Evolutionary conservation across 805 yeast species (phyloP), one percentile per base, ranked within the genome.

Genomic region (Cyberlindnera bimundalis): DNA sequence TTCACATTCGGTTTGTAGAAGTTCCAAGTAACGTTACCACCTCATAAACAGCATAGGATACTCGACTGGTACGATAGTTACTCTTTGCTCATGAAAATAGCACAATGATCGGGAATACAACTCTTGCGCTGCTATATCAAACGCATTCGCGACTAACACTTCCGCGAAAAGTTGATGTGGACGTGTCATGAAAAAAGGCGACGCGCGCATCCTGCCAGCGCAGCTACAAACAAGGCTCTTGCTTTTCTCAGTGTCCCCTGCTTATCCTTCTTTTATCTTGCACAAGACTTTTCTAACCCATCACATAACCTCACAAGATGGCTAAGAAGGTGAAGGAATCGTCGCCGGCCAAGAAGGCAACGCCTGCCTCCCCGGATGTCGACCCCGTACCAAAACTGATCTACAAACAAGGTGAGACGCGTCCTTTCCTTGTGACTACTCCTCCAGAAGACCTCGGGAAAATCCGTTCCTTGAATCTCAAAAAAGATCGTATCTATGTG

Each of bases 351-450:
- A n/a, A 8, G 26, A 14, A 21, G 32, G 29, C 29, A 16, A 9
- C 29, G 11, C 16, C 6, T 14, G 21, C 42, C 18, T 14, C 36
- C 15, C 24, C 29, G 12, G 48, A 44, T 3, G 37, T 27, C 6
- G 70, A 67, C 40, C 67, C 71, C 6, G 67, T 68, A 13, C 56
- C 72, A 6, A 80, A 76, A 40, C 61, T 77, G 34, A 66, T 69
- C 21, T 56, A 70, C 40, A 67, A 64, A 42, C 54, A 74, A 33
- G 90, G 89, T 33, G 64, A 64, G 5, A 51, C 59, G 29, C 73
- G 91, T 53, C 69, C 75, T 7, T 84, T 65, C 58, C 58, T 82
- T 19, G 65, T 74, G 25, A 68, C 84, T 16, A 70, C 70, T 8
- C 74, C 84, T 5, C 62, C 78, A 1, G 60, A 62, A 2, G 50